Evolutionary conservation across 768 basidiomycete species (phyloP).

Genomic region (Kwoniella pini): DNA sequence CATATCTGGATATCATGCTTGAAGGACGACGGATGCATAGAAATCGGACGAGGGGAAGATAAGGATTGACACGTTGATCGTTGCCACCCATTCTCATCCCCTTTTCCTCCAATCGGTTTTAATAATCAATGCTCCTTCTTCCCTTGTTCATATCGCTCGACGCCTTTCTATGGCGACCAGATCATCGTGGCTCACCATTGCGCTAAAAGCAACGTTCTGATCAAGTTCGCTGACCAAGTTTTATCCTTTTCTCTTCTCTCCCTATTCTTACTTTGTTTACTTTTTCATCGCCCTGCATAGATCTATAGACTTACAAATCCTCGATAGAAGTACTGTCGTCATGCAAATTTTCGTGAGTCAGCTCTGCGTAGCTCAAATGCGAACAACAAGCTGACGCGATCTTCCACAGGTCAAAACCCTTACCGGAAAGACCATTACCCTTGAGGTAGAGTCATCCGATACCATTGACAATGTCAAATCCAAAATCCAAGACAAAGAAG

Average conservation of each 20-base stretch:
- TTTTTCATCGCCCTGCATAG: too few relatives aligned
- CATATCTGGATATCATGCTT: not conserved
- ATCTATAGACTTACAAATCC: too few relatives aligned
- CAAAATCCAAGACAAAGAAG: slow-evolving; percentile 92
- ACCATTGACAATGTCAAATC: slow-evolving; percentile 92
- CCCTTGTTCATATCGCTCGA: not conserved
- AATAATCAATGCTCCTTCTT: slow-evolving; percentile 4
- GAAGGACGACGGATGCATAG: not conserved
- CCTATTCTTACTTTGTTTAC: too few relatives aligned
- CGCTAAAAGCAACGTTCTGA: not conserved
- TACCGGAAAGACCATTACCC: slow-evolving; percentile 95
- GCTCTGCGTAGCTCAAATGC: not conserved
- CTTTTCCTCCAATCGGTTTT: too few relatives aligned
- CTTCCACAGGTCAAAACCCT: slow-evolving; percentile 70
- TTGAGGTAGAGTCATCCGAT: slow-evolving; percentile 84
- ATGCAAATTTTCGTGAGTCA: slow-evolving; percentile 86
- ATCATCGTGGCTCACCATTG: too few relatives aligned
- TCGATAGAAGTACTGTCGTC: too few relatives aligned
- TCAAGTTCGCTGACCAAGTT: not conserved
- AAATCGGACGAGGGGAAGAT: not conserved
- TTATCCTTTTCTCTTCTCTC: not conserved
- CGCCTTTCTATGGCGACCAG: too few relatives aligned
- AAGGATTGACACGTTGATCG: slow-evolving; percentile 3
- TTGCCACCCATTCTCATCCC: slow-evolving; percentile 4
- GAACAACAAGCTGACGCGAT: slow-evolving; percentile 2